Evolutionary conservation across 805 yeast genomes (phyloP).

Genomic region (Zygotorulaspora danielsina): DNA sequence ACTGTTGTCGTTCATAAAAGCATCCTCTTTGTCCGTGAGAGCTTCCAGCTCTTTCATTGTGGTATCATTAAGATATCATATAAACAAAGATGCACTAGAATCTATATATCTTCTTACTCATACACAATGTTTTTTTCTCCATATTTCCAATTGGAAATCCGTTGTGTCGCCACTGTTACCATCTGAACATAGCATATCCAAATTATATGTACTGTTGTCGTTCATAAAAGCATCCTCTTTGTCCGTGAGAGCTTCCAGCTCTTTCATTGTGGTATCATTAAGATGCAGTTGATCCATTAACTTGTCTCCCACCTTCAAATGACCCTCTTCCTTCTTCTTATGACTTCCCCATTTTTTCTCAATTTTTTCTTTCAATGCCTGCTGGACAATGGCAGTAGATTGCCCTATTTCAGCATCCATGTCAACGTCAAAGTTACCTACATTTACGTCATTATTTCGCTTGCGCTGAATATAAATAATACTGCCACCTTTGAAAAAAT

Average conservation of each 20-base stretch:
- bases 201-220: slow-evolving; percentile 14
- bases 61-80: slow-evolving; percentile 14
- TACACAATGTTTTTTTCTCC: slow-evolving; percentile 22
- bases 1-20: slow-evolving; percentile 10
- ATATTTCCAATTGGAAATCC: slow-evolving; percentile 27
- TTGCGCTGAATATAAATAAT: slow-evolving; percentile 26
- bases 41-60: slow-evolving; percentile 19
- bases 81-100: too few species aligned
- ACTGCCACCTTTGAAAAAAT: slow-evolving; percentile 30
- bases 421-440: neutral
- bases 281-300: slow-evolving; percentile 10
- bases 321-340: neutral
- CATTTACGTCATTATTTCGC: slow-evolving; percentile 3
- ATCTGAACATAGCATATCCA: slow-evolving; percentile 27
- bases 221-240: slow-evolving; percentile 4
- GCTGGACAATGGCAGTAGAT: slow-evolving; percentile 13
- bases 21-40: slow-evolving; percentile 1
- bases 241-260: slow-evolving; percentile 10
- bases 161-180: slow-evolving; percentile 19
- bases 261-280: slow-evolving; percentile 18
- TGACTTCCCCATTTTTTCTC: slow-evolving; percentile 1
- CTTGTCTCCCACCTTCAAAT: neutral
- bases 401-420: neutral
- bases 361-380: slow-evolving; percentile 13
- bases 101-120: too few species aligned